Evolutionary conservation across 2,329 filamentous ascomycete species (phyloP).

Genomic region (Paecilomyces formosus): DNA sequence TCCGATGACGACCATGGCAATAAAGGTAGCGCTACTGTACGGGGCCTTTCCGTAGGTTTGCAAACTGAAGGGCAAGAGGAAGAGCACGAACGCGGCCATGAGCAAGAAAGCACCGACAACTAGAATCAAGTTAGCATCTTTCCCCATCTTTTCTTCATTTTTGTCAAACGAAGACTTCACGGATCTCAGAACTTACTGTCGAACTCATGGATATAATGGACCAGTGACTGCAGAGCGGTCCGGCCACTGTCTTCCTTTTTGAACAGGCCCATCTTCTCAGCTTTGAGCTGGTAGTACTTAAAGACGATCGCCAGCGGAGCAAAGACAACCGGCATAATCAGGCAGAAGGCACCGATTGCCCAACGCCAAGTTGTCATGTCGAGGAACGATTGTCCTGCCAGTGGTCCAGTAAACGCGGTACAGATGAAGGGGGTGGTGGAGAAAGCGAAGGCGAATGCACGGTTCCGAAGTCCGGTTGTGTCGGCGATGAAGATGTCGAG

Average conservation of each 20-base stretch:
- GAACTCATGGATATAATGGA: constrained; percentile 54
- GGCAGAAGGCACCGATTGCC: constrained; percentile 55
- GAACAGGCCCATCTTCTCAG: constrained; percentile 47
- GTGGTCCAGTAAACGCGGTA: constrained; percentile 49
- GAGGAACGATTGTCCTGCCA: constrained; percentile 45
- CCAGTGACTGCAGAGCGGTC: constrained; percentile 39
- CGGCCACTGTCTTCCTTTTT: constrained; percentile 38
- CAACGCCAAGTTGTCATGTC: constrained; percentile 50
- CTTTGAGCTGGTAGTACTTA: constrained; percentile 51
- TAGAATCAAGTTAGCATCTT: constrained; percentile 39
- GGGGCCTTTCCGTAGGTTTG: constrained; percentile 27
- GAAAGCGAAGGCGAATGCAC: constrained; percentile 54
- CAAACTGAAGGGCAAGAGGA: constrained; percentile 61
- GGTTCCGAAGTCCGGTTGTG: constrained; percentile 52
- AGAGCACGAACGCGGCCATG: constrained; percentile 53
- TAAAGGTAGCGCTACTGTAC: constrained; percentile 43
- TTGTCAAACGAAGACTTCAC: neutral
- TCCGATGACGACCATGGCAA: constrained; percentile 49
- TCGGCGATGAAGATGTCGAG: constrained; percentile 57
- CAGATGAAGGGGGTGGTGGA: constrained; percentile 55
- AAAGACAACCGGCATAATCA: constrained; percentile 51
- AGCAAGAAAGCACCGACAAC: constrained; percentile 55
- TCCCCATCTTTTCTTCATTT: constrained; percentile 13
- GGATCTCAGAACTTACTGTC: constrained; percentile 41
- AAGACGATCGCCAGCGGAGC: constrained; percentile 51